Evolutionary conservation across 805 yeast genomes (phyloP).

Genomic region (Pachysolen tannophilus): DNA sequence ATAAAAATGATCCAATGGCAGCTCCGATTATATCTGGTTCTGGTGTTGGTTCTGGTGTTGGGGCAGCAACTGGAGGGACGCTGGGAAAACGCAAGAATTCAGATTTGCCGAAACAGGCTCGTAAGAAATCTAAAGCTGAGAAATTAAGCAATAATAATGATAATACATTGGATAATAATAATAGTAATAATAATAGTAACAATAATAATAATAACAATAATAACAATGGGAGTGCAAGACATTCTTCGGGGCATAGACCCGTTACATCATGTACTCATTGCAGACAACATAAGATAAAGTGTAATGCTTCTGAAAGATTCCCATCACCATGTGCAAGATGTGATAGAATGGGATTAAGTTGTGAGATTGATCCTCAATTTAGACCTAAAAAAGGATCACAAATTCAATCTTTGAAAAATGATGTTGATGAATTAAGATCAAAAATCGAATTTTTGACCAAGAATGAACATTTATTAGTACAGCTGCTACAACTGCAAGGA

Average conservation of each 20-base stretch:
- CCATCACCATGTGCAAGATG: slow-evolving; percentile 83
- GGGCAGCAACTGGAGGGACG: too few relatives aligned
- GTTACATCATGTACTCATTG: slow-evolving; percentile 93
- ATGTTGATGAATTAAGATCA: slow-evolving; percentile 71
- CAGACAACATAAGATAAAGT: slow-evolving; percentile 88
- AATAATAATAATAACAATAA: too few relatives aligned
- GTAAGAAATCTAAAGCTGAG: too few relatives aligned
- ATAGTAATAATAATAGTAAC: too few relatives aligned
- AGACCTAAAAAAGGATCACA: slow-evolving; percentile 90
- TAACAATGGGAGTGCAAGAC: slow-evolving; percentile 10
- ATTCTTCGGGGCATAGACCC: slow-evolving; percentile 64
- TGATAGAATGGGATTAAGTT: slow-evolving; percentile 65
- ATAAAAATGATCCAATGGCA: too few relatives aligned
- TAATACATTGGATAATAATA: too few relatives aligned
- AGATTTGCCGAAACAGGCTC: neutral
- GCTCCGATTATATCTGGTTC: too few relatives aligned
- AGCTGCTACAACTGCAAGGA: slow-evolving; percentile 33
- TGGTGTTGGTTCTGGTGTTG: too few relatives aligned
- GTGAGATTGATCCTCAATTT: slow-evolving; percentile 88
- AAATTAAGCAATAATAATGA: too few relatives aligned
- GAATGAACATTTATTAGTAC: slow-evolving; percentile 61
- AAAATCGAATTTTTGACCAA: slow-evolving; percentile 60
- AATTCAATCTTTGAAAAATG: slow-evolving; percentile 74
- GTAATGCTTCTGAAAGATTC: slow-evolving; percentile 79
- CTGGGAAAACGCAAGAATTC: too few relatives aligned